Conservation (phyloP, 176 grass and related monocot genomes). For the Eleusine coracana region DNA sequence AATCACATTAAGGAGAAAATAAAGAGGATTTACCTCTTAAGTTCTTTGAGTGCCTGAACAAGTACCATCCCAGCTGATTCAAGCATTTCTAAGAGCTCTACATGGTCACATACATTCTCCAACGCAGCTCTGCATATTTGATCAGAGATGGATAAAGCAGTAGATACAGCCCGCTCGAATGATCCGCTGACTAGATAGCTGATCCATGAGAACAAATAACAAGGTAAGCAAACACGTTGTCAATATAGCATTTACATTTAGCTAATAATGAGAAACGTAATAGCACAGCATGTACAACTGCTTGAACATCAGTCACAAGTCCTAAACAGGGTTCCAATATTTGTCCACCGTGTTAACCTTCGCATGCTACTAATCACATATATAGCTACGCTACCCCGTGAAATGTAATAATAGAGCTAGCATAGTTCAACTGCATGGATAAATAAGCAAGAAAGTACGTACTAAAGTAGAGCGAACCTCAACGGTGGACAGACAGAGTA, state of each 20-base stretch:
- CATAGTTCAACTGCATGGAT: neutral
- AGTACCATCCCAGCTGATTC: constrained; percentile 51
- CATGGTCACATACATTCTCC: neutral
- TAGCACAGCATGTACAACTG: neutral
- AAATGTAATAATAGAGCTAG: neutral
- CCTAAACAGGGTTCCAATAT: neutral
- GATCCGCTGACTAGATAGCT: constrained; percentile 52
- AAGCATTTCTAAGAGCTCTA: constrained; percentile 44
- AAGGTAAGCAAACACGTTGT: neutral
- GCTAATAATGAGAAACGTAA: neutral
- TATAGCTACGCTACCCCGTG: neutral
- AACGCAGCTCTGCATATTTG: neutral
- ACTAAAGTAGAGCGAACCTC: too few species aligned
- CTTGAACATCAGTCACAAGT: neutral
- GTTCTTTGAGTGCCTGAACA: constrained; percentile 58
- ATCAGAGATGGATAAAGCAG: constrained; percentile 20
- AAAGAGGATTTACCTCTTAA: constrained; percentile 40
- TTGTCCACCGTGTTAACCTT: neutral
- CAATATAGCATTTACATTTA: neutral
- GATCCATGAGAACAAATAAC: neutral
- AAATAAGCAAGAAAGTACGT: neutral
- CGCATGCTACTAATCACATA: neutral
- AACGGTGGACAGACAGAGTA: neutral
- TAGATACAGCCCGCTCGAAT: constrained; percentile 34
- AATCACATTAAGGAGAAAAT: neutral